Evolutionary conservation across 2,329 filamentous ascomycete genomes (phyloP).

Genomic region (Penicillium oxalicum): DNA sequence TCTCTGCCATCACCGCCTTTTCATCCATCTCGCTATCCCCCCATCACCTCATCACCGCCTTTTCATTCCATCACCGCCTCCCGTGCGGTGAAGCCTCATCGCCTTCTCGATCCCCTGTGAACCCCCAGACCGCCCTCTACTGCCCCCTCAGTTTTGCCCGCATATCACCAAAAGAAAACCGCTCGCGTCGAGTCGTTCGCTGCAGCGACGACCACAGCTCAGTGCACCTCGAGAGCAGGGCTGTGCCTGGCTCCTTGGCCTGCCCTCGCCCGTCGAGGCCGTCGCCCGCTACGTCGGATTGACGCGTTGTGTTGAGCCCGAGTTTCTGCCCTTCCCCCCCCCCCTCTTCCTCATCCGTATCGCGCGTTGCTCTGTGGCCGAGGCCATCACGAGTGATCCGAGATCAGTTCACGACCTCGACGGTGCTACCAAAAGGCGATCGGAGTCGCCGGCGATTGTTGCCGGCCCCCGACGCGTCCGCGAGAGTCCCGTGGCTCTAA

Average conservation of each 20-base stretch:
- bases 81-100: constrained; percentile 34
- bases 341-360: background rate
- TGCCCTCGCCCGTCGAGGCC: constrained; percentile 3
- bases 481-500: background rate
- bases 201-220: background rate
- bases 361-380: constrained; percentile 2
- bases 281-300: background rate
- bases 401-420: background rate
- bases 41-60: constrained; percentile 17
- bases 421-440: background rate
- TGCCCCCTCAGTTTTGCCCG: constrained; percentile 33
- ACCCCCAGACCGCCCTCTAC: constrained; percentile 32
- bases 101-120: constrained; percentile 15
- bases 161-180: constrained; percentile 9
- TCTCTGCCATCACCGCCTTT: constrained; percentile 1
- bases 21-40: background rate
- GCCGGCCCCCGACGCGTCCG: constrained; percentile 3
- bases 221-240: constrained; percentile 2
- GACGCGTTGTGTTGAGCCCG: constrained; percentile 1
- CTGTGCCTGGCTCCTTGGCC: constrained; percentile 5
- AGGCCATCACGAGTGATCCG: background rate
- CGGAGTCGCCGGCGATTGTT: background rate
- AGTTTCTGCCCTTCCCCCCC: constrained; percentile 1
- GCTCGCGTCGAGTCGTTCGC: background rate
- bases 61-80: constrained; percentile 33